A percentile compares a stretch with the other conserved stretches of the same genome.
Evolutionary conservation across 2,329 filamentous ascomycete species (phyloP).

Genomic region (Penicillium psychrosexuale): DNA sequence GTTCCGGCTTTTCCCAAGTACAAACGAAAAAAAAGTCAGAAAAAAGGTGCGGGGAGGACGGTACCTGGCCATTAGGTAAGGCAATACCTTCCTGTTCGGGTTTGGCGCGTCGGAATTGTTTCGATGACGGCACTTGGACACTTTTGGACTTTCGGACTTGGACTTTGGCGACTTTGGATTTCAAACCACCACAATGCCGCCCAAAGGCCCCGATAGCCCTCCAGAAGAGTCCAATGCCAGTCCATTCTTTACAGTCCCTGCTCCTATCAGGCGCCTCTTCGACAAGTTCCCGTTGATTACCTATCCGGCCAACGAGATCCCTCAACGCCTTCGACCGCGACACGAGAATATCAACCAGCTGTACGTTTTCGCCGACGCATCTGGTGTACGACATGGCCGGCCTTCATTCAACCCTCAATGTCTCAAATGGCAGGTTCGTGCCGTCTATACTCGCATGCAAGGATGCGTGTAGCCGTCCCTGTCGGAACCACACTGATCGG

Average conservation of each 20-base stretch:
- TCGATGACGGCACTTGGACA: conserved; percentile 7
- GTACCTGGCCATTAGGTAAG: conserved; percentile 11
- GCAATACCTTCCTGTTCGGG: conserved; percentile 8
- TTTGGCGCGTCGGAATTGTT: conserved; percentile 7
- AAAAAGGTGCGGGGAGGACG: conserved; percentile 6
- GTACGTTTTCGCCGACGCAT: conserved; percentile 70
- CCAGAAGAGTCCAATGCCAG: conserved; percentile 16
- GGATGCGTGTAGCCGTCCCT: not conserved
- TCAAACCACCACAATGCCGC: conserved; percentile 22
- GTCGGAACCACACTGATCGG: conserved; percentile 9
- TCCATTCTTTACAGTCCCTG: conserved; percentile 52
- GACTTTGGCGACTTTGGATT: not conserved
- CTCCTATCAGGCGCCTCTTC: conserved; percentile 77
- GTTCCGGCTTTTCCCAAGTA: not conserved
- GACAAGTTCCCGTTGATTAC: conserved; percentile 75
- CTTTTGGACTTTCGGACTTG: not conserved
- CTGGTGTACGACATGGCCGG: conserved; percentile 58
- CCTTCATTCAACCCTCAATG: conserved; percentile 91
- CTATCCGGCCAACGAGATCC: conserved; percentile 72
- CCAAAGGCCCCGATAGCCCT: conserved; percentile 17
- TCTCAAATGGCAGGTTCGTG: conserved; percentile 85
- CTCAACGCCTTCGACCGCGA: conserved; percentile 53
- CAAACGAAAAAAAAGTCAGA: not conserved
- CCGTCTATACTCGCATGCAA: not conserved
- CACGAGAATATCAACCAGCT: conserved; percentile 56